Percentiles rank a stretch among this genome's conserved stretches.
Evolutionary conservation across 495 filamentous ascomycete genomes (phyloP).

Genomic region (Penicillium paxilli): DNA sequence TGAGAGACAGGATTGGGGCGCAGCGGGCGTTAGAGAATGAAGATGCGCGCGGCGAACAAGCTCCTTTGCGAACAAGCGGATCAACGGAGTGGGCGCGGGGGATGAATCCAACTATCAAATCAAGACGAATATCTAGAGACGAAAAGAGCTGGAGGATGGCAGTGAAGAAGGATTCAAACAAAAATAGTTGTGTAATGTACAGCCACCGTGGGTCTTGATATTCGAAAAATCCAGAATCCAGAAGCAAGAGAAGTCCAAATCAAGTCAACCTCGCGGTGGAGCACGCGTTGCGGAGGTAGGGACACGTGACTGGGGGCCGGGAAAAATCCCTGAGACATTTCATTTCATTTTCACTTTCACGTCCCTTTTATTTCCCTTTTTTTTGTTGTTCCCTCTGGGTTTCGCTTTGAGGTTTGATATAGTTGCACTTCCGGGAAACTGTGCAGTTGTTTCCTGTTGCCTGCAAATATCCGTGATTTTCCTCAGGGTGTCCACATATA

Average conservation of each 20-base stretch:
- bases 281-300: constrained; percentile 21
- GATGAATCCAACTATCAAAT: background rate
- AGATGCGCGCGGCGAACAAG: constrained; percentile 7
- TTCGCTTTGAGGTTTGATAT: constrained; percentile 1
- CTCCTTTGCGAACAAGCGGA: background rate
- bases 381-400: constrained; percentile 11
- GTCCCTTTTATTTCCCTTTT: constrained; percentile 11
- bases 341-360: no score
- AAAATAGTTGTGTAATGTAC: no score
- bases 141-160: no score
- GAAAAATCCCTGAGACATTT: constrained; percentile 24
- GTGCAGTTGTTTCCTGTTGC: background rate
- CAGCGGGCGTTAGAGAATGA: background rate
- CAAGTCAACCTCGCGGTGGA: constrained; percentile 9
- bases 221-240: no score
- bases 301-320: constrained; percentile 20
- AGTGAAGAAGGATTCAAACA: no score
- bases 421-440: constrained; percentile 4
- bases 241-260: background rate
- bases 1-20: background rate
- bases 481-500: background rate
- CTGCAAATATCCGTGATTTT: background rate
- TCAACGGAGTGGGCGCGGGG: background rate
- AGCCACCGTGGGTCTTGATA: no score
- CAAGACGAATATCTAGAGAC: background rate